Evolutionary conservation across 176 grass and related monocot species (phyloP), one percentile per base, ranked within the genome.

Genomic region (Dendrocalamus sinicus): DNA sequence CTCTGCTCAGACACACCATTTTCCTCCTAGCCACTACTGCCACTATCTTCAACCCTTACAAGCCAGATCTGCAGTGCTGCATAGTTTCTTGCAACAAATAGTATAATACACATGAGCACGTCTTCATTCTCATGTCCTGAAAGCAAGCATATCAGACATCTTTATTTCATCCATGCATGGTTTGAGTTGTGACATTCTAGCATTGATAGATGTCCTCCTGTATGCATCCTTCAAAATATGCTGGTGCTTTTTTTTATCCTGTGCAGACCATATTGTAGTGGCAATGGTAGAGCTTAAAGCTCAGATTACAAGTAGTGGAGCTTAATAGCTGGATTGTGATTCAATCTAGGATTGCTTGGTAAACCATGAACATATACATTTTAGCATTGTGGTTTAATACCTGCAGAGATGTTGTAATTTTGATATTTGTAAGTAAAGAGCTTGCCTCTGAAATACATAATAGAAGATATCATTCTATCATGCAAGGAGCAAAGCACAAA

Each of bases 161-260:
- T 60, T 55, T 37, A 7, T 61, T 26, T 15, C 40, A 70, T 45
- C 39, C 50, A 22, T 61, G 15, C 22, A 20, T 77, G 30, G 23
- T 57, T 50, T 66, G 9, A 58, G 14, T 78, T 48, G 45, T 77
- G 26, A 23, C 26, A 43, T 32, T 68, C 39, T 86, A 72, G 41
- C 9, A n/a, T 1, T 72, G 54, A 73, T 14, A 73, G 12, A 20
- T 73, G 35, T 48, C 20, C 5, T 39, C 24, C 35, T 47, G 19
- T 37, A 67, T 32, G 14, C 22, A 72, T 46, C 66, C 43, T 72
- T 76, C 19, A 61, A 61, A 88, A 61, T 83, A 52, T 51, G 28
- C 28, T 75, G 62, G 72, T 76, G 86, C 28, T 70, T 55, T 60
- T 65, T 73, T n/a, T 81, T 7, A 67, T 32, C 67, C 2, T 75